Evolutionary conservation across 1,284 basidiomycete genomes (phyloP).

Genomic region (Ceraceosorus bombacis): DNA sequence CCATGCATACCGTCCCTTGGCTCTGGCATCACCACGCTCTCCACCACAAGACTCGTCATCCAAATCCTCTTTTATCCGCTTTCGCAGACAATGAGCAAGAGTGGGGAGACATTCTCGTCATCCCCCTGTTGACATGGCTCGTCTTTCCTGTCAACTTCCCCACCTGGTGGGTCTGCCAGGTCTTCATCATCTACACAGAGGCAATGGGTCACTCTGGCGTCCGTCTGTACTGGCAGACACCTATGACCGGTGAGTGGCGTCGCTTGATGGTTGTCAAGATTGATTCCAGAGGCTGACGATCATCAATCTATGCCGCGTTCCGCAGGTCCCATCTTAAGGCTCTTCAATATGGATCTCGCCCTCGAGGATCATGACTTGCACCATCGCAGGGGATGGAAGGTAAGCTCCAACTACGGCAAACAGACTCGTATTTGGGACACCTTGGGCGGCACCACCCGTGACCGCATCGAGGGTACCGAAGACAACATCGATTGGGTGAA

Average conservation of each 20-base stretch:
- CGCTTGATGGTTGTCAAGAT: no score
- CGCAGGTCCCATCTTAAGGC: constrained; percentile 16
- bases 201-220: constrained; percentile 38
- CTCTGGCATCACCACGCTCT: constrained; percentile 23
- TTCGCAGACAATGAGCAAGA: constrained; percentile 40
- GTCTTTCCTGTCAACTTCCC: constrained; percentile 26
- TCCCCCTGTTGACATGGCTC: constrained; percentile 28
- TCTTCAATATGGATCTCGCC: constrained; percentile 30
- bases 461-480: background rate
- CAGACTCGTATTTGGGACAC: background rate
- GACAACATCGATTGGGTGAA: constrained; percentile 62
- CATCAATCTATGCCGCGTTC: no score
- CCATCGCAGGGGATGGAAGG: constrained; percentile 41
- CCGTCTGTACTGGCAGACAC: constrained; percentile 30
- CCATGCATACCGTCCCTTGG: constrained; percentile 28
- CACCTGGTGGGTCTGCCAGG: constrained; percentile 20
- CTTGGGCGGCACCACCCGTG: background rate
- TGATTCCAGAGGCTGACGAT: no score
- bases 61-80: constrained; percentile 27
- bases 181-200: constrained; percentile 34
- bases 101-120: constrained; percentile 32
- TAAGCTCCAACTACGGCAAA: constrained; percentile 17
- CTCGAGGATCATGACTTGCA: constrained; percentile 48
- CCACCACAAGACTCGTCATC: constrained; percentile 40
- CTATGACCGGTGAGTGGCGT: constrained; percentile 16